Base-by-base conservation (phyloP, 306 rosid genomes). In the Phaseolus lunatus region DNA sequence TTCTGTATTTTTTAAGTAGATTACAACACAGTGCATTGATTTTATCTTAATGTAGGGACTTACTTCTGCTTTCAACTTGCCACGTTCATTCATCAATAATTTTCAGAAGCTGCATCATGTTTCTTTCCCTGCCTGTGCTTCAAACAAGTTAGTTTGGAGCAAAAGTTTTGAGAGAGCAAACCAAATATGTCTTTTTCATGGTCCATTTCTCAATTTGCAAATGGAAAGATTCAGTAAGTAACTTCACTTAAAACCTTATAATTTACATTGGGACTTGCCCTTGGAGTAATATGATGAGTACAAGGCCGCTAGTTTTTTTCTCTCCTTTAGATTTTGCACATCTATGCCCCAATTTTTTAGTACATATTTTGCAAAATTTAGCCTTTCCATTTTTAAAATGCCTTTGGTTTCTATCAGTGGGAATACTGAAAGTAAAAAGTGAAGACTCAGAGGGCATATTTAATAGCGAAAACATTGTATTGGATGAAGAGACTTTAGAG, bases 401-500 rank as follows among this genome's bases (percentile, higher is more conserved):
- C 67, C 52, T 73, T 84, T 62, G 78, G 78, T 44, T 65, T 61
- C 80, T 35, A 23, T 83, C 86, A 58, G 75, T 76, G 45, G 72
- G 81, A 73, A 85, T 48, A 2, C 80, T 76, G 50, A 81, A 67
- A 76, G 89, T 73, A 3, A 94, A 86, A 80, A 72, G 93, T 6
- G 93, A 87, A 43, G 90, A 87, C 76, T 80, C 93, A 0, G 88
- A 89, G 68, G 67, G 87, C 67, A 70, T 74, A 64, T 78, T 82
- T 83, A 79, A 86, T 6, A 57, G 85, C 4, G 93, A 92, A 35
- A 83, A 84, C 79, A 35, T 84, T 64, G 81, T 85, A 79, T 47
- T 86, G 57, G 90, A 92, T 81, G 94, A 82, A 22, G 82, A 87
- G 65, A 78, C 87, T 12, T 85, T 95, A 62, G 92, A 80, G 86